These are phyloP conservation scores for Leptographium radiaticola DNA, from an alignment of 2,329 filamentous ascomycete genomes.

Conservation along the genomic window DNA sequence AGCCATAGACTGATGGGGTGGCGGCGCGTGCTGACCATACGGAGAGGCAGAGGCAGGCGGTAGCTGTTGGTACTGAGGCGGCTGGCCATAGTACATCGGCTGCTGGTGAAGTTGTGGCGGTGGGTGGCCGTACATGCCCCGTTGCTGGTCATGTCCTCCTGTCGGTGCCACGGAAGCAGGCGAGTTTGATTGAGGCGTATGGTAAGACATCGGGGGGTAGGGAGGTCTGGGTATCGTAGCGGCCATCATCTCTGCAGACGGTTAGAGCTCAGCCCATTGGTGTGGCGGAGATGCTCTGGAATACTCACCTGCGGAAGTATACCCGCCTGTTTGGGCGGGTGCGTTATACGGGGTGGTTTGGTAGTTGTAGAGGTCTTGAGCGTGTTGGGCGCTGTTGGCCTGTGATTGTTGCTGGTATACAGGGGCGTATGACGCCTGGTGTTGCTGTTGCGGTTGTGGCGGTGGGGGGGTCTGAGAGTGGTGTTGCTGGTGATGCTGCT, in stretches of 20 bases:
- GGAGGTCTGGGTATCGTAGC: slow-evolving; percentile 59
- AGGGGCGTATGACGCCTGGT: slow-evolving; percentile 54
- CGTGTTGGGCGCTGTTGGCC: slow-evolving; percentile 45
- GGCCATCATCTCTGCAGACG: slow-evolving; percentile 51
- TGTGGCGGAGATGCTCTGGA: neutral
- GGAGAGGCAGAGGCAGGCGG: slow-evolving; percentile 47
- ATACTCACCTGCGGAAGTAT: slow-evolving; percentile 70
- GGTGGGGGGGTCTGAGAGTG: slow-evolving; percentile 26
- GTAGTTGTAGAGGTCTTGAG: slow-evolving; percentile 63
- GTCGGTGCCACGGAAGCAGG: slow-evolving; percentile 86
- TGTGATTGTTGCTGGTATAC: slow-evolving; percentile 57
- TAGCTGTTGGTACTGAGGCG: slow-evolving; percentile 53
- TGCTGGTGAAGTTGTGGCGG: slow-evolving; percentile 65
- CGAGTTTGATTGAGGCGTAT: slow-evolving; percentile 90
- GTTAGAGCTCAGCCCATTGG: neutral
- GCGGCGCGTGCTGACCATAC: slow-evolving; percentile 45
- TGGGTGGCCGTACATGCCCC: slow-evolving; percentile 73
- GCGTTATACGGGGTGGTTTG: slow-evolving; percentile 76
- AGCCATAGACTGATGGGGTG: slow-evolving; percentile 45
- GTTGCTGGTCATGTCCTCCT: slow-evolving; percentile 77
- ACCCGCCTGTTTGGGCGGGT: slow-evolving; percentile 68
- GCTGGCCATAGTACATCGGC: slow-evolving; percentile 63
- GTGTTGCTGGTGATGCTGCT: slow-evolving; percentile 53
- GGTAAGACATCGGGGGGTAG: slow-evolving; percentile 82
- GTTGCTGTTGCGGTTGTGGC: slow-evolving; percentile 35